These are phyloP conservation scores for Candida nemodendra DNA, from an alignment of 805 yeast genomes.

Conservation along the genomic window DNA sequence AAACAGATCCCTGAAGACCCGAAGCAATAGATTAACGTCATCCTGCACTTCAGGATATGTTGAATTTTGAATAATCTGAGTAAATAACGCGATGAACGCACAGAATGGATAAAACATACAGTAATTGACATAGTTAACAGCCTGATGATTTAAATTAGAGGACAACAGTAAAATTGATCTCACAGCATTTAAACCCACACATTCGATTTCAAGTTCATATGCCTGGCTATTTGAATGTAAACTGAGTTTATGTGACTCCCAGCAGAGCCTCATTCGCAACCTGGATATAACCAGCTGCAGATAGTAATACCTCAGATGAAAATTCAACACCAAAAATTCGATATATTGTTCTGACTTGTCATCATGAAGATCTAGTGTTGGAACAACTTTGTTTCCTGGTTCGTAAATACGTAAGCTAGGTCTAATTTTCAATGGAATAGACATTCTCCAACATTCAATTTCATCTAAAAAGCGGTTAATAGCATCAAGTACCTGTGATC, in stretches of 20 bases:
- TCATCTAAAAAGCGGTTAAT: slow-evolving; percentile 20
- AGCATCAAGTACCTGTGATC: slow-evolving; percentile 13
- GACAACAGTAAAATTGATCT: slow-evolving; percentile 25
- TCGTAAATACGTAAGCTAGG: slow-evolving; percentile 15
- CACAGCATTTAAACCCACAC: slow-evolving; percentile 26
- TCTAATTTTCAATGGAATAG: slow-evolving; percentile 26
- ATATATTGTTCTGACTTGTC: too few relatives aligned
- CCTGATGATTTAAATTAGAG: slow-evolving; percentile 11
- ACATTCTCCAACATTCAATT: slow-evolving; percentile 29
- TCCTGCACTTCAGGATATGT: slow-evolving; percentile 9
- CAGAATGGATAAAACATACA: slow-evolving; percentile 31
- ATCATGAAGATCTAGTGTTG: slow-evolving; percentile 4
- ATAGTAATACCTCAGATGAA: slow-evolving; percentile 29
- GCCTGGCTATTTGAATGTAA: slow-evolving; percentile 1
- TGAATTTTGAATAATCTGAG: slow-evolving; percentile 25
- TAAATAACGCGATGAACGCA: slow-evolving; percentile 31
- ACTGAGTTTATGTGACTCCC: slow-evolving; percentile 8
- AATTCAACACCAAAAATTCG: slow-evolving; percentile 14
- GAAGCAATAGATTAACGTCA: slow-evolving; percentile 28
- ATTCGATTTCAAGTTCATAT: slow-evolving; percentile 6
- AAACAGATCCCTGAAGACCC: slow-evolving; percentile 18
- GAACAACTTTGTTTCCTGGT: background rate
- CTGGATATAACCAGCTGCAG: slow-evolving; percentile 27
- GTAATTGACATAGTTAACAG: slow-evolving; percentile 19
- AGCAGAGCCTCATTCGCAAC: slow-evolving; percentile 18